Conservation (phyloP, 495 filamentous ascomycete genomes). For the Aspergillus sclerotioniger region DNA sequence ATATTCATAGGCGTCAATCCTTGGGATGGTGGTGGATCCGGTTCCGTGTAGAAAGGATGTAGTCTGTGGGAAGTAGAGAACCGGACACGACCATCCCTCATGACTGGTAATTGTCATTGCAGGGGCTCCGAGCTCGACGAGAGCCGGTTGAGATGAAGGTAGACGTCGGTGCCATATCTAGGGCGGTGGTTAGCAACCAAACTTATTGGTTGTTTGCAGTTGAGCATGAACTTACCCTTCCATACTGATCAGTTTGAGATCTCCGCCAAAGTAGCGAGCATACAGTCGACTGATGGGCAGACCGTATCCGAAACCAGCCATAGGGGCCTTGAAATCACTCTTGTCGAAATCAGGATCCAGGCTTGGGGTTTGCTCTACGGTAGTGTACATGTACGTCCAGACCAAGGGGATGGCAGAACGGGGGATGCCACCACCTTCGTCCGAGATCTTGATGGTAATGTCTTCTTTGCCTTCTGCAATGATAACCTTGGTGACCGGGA, state of each 20-base stretch:
- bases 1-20: constrained; percentile 80
- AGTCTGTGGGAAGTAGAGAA: constrained; percentile 47
- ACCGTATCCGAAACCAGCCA: constrained; percentile 98
- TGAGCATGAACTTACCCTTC: constrained; percentile 73
- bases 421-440: constrained; percentile 95
- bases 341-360: constrained; percentile 98
- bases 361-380: constrained; percentile 90
- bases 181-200: constrained; percentile 12
- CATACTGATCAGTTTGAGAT: constrained; percentile 98
- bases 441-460: constrained; percentile 96
- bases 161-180: constrained; percentile 98
- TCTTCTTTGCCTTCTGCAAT: constrained; percentile 97
- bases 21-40: constrained; percentile 54
- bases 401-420: constrained; percentile 89
- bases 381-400: constrained; percentile 99
- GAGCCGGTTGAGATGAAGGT: constrained; percentile 93
- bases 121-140: constrained; percentile 94
- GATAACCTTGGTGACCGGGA: constrained; percentile 94
- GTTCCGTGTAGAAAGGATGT: constrained; percentile 42
- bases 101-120: constrained; percentile 98
- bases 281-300: constrained; percentile 91
- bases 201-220: neutral
- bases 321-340: constrained; percentile 98
- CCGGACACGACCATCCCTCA: constrained; percentile 67
- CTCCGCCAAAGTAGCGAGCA: constrained; percentile 94